Conservation (phyloP, 176 grass and related monocot genomes). For the Dendrocalamus sinicus region DNA sequence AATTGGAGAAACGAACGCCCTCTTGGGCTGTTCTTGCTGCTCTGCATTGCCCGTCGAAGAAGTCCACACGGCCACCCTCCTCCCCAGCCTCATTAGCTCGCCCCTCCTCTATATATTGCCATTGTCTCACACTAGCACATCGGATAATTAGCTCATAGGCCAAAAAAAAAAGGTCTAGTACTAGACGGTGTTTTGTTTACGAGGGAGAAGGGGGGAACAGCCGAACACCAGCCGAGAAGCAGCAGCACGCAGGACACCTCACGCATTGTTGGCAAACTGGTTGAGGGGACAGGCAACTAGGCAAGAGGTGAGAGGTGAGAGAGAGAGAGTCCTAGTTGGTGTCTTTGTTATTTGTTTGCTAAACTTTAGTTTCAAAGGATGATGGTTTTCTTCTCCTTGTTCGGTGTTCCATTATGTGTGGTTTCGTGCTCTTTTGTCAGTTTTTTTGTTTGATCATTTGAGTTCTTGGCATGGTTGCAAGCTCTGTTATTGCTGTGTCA, state of each 20-base stretch:
- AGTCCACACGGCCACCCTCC: slow-evolving; percentile 13
- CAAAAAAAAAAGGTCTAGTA: too few species aligned
- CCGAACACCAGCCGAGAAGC: neutral
- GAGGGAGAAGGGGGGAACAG: neutral
- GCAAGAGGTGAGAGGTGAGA: slow-evolving; percentile 12
- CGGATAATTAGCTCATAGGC: slow-evolving; percentile 32
- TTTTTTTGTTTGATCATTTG: neutral
- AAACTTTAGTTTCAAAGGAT: neutral
- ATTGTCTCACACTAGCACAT: slow-evolving; percentile 34
- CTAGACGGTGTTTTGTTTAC: neutral
- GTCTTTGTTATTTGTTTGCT: neutral
- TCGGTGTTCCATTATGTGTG: neutral
- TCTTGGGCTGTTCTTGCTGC: neutral
- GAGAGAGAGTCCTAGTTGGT: neutral
- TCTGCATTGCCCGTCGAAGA: neutral
- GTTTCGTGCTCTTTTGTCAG: neutral
- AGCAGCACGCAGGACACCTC: neutral
- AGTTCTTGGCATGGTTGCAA: neutral
- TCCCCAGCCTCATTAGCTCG: neutral
- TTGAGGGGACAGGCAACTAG: neutral
- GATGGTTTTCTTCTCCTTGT: neutral
- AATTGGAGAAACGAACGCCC: neutral
- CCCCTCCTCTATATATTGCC: slow-evolving; percentile 35
- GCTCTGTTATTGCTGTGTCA: neutral
- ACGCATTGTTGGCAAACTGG: neutral